These are phyloP conservation scores for Gracilaria caudata DNA, from an alignment of 23 red algal species.

Conservation along the genomic window DNA sequence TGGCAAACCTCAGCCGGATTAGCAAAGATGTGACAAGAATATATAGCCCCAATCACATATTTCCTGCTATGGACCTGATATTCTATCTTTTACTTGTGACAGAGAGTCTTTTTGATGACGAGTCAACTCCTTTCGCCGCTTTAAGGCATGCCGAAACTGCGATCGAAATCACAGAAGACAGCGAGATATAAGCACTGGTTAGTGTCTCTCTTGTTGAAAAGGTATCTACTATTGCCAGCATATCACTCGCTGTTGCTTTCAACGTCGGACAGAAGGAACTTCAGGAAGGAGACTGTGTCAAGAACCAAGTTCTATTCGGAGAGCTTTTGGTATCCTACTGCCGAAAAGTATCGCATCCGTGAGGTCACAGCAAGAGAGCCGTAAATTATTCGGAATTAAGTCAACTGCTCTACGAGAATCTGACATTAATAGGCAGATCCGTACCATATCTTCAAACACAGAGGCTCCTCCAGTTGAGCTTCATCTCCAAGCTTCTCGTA, in stretches of 20 bases:
- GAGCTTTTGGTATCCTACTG: slow-evolving; percentile 35
- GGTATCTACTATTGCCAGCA: slow-evolving; percentile 47
- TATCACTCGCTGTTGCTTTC: slow-evolving; percentile 38
- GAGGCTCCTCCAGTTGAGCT: slow-evolving; percentile 37
- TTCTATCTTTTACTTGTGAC: slow-evolving; percentile 45
- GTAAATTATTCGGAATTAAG: slow-evolving; percentile 43
- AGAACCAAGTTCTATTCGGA: slow-evolving; percentile 4
- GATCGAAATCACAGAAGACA: slow-evolving; percentile 40
- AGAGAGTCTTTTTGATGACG: slow-evolving; percentile 36
- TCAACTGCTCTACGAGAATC: slow-evolving; percentile 35
- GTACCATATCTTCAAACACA: not conserved
- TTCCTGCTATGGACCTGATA: slow-evolving; percentile 29
- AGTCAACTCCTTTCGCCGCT: slow-evolving; percentile 32
- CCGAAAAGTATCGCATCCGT: slow-evolving; percentile 20
- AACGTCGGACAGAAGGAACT: slow-evolving; percentile 47
- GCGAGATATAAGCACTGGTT: slow-evolving; percentile 29
- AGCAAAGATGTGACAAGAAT: slow-evolving; percentile 40
- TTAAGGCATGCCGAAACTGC: slow-evolving; percentile 45
- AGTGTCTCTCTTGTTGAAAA: slow-evolving; percentile 53
- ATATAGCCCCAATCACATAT: slow-evolving; percentile 55
- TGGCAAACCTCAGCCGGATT: slow-evolving; percentile 39
- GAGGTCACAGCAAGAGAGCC: slow-evolving; percentile 54
- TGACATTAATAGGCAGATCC: slow-evolving; percentile 1
- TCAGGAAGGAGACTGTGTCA: slow-evolving; percentile 35
- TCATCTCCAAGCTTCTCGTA: slow-evolving; percentile 30